Conservation (phyloP, 768 basidiomycete species). For the Amanita pseudoporphyria region DNA sequence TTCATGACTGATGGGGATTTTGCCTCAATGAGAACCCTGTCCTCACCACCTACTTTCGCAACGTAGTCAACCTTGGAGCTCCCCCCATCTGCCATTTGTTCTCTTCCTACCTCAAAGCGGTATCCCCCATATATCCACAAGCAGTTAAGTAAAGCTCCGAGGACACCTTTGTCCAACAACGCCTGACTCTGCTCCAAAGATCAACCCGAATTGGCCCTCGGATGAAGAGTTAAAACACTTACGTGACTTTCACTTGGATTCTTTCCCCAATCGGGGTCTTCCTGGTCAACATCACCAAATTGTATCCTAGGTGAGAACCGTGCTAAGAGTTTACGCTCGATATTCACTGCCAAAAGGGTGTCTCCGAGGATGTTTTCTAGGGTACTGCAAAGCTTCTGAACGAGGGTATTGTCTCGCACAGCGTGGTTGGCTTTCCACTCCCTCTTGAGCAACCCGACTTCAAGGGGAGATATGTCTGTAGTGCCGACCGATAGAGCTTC, state of each 20-base stretch:
- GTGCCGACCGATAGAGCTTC: conserved; percentile 6
- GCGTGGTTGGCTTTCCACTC: conserved; percentile 3
- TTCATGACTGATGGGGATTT: conserved; percentile 14
- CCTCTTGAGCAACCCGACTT: conserved; percentile 9
- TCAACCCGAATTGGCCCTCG: conserved; percentile 9
- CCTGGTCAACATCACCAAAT: neutral
- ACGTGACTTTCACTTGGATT: conserved; percentile 12
- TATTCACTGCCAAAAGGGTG: conserved; percentile 8
- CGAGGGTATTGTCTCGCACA: conserved; percentile 3
- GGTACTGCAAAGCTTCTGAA: conserved; percentile 11
- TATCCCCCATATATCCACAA: conserved; percentile 5
- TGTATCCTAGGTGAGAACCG: conserved; percentile 11
- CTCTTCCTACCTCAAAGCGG: neutral
- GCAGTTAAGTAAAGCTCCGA: conserved; percentile 3
- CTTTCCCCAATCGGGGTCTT: conserved; percentile 7
- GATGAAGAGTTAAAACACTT: conserved; percentile 5
- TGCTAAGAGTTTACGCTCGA: conserved; percentile 9
- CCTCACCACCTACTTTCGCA: conserved; percentile 9
- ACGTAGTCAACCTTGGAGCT: conserved; percentile 12
- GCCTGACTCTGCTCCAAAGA: conserved; percentile 4
- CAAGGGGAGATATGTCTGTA: conserved; percentile 4
- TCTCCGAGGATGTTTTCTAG: conserved; percentile 12
- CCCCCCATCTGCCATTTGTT: conserved; percentile 9
- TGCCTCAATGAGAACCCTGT: conserved; percentile 10
- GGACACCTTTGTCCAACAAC: conserved; percentile 6